phyloP scores from a whole-genome alignment of 768 basidiomycete genomes.

The Lactarius vividus region DNA sequence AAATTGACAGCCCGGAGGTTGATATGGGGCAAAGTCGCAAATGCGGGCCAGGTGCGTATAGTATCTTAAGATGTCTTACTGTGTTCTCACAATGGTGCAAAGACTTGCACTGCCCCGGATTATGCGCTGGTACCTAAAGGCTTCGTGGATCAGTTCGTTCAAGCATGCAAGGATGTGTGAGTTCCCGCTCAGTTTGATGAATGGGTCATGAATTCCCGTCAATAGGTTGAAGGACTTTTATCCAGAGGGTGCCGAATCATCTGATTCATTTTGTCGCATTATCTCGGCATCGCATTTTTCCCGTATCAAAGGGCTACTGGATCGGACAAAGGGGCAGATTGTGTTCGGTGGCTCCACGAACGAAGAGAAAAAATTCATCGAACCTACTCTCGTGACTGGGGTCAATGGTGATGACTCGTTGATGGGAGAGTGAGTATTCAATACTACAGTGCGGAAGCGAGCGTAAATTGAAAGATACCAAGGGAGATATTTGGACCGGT shows the following conservation, averaged over 20 bases:
- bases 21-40: constrained; percentile 73
- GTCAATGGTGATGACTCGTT: constrained; percentile 63
- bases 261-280: constrained; percentile 50
- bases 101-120: constrained; percentile 69
- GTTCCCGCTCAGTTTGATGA: constrained; percentile 23
- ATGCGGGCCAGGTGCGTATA: constrained; percentile 52
- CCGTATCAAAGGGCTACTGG: constrained; percentile 59
- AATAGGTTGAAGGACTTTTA: constrained; percentile 57
- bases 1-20: constrained; percentile 65
- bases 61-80: neutral
- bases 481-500: constrained; percentile 88
- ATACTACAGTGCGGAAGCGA: neutral
- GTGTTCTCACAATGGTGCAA: constrained; percentile 24
- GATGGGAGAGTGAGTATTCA: constrained; percentile 66
- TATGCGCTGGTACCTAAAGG: constrained; percentile 46
- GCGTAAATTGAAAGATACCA: neutral
- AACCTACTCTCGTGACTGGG: constrained; percentile 68
- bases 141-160: constrained; percentile 40
- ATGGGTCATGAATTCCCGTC: neutral
- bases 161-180: constrained; percentile 44
- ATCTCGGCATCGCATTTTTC: constrained; percentile 51
- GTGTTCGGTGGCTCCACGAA: constrained; percentile 64
- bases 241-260: constrained; percentile 42
- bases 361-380: constrained; percentile 55
- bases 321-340: constrained; percentile 62